Percentiles rank a stretch among this genome's conserved stretches.
These are phyloP conservation scores for Lentinus brumalis DNA, from an alignment of 768 basidiomycete species.

Conservation along the genomic window DNA sequence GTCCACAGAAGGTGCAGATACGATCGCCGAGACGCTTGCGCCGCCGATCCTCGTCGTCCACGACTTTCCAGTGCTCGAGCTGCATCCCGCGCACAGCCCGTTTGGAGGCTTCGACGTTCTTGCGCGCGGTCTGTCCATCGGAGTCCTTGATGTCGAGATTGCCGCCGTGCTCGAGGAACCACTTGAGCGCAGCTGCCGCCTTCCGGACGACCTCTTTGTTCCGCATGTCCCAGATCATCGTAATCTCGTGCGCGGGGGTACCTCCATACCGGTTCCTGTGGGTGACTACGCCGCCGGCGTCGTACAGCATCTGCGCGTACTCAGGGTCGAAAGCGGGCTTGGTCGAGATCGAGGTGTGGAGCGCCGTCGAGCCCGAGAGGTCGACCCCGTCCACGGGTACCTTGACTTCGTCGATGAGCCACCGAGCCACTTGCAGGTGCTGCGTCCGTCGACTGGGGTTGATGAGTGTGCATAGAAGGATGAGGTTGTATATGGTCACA, in stretches of 20 bases:
- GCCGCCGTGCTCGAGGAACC: slow-evolving; percentile 46
- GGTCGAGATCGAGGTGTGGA: slow-evolving; percentile 44
- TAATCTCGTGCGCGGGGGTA: slow-evolving; percentile 42
- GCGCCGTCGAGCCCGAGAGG: slow-evolving; percentile 42
- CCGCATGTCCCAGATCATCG: slow-evolving; percentile 30
- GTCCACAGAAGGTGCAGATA: slow-evolving; percentile 40
- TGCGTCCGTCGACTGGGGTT: slow-evolving; percentile 20
- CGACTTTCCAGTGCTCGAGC: slow-evolving; percentile 17
- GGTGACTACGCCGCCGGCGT: slow-evolving; percentile 46
- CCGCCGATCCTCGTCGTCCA: slow-evolving; percentile 36
- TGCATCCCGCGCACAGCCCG: not conserved
- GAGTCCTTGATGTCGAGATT: slow-evolving; percentile 38
- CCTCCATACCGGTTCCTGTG: slow-evolving; percentile 42
- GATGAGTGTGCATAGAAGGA: slow-evolving; percentile 35
- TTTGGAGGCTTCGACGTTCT: slow-evolving; percentile 15
- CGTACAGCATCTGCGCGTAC: slow-evolving; percentile 43
- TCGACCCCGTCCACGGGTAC: slow-evolving; percentile 42
- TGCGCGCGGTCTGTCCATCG: slow-evolving; percentile 37
- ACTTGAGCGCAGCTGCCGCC: slow-evolving; percentile 35
- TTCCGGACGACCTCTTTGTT: slow-evolving; percentile 25
- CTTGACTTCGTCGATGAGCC: slow-evolving; percentile 34
- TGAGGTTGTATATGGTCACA: slow-evolving; percentile 41
- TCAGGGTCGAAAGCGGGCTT: slow-evolving; percentile 44
- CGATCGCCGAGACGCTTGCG: slow-evolving; percentile 28
- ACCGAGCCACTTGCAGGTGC: slow-evolving; percentile 37